Base-by-base conservation (phyloP, 345 rosid genomes). In the Citrus inodora region DNA sequence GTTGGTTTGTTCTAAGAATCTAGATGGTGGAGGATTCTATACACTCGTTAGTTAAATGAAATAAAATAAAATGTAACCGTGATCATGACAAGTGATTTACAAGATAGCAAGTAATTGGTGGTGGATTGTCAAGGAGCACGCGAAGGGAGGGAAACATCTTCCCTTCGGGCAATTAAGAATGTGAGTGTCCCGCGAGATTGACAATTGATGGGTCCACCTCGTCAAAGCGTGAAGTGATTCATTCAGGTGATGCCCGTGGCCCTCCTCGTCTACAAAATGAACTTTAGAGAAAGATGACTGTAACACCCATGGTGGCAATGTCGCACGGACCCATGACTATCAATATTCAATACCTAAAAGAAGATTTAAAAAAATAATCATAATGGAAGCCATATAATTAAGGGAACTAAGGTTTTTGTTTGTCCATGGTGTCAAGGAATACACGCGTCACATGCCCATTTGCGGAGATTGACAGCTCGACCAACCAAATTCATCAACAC, bases 381-480 rank as follows among this genome's bases (percentile, higher is more conserved):
- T 38, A 38, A 2, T 13, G 46, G 2, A 40, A 40, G 46, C 46
- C 46, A 9, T 37, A 10, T 42, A 35, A 33, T 5, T 33, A 35
- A 35, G 7, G 1, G 7, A 5, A 5, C 37, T 1, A 1, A 5
- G 7, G 37, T 35, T 5, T 35, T 6, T 35, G 51, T 11, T 37
- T 35, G 66, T 59, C 53, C 55, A 21, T 21, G 71, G 25, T 30
- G 42, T 13, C 21, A 2, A 13, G 19, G 46, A n/a, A 73, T 55
- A 66, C 77, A 53, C 61, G 63, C 51, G 58, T 35, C 38, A 32
- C 71, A 69, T 35, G 66, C n/a, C 64, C 74, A 17, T 61, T 61
- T 21, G 27, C 0, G 0, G 9, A 27, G 8, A 28, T 35, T 3
- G 22, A 73, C 25, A 0, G 38, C 10, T 4, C 37, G 7, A 73